Conservation (phyloP, 768 basidiomycete species). For the Boletellus sp. region DNA sequence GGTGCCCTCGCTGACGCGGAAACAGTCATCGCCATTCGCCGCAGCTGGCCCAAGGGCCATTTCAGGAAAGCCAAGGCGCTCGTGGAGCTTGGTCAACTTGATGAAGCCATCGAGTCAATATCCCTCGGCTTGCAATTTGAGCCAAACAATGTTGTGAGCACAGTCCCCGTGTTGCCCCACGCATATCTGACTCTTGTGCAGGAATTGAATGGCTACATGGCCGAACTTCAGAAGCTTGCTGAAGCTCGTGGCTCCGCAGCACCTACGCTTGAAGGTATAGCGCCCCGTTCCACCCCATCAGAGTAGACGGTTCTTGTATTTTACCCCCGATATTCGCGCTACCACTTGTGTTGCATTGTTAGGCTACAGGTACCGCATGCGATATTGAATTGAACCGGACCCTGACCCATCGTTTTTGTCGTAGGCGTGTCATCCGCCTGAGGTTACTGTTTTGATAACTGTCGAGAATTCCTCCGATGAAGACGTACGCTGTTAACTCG, state of each 20-base stretch:
- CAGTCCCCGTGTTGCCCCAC: background rate
- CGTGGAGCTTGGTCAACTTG: constrained; percentile 58
- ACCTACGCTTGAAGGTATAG: constrained; percentile 1
- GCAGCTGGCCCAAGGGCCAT: constrained; percentile 93
- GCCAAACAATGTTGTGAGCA: constrained; percentile 53
- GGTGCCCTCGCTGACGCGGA: constrained; percentile 87
- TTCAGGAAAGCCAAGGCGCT: constrained; percentile 92
- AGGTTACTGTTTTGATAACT: no score
- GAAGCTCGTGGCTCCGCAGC: constrained; percentile 6
- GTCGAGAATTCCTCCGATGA: background rate
- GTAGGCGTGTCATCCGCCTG: background rate
- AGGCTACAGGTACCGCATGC: background rate
- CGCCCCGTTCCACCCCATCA: background rate
- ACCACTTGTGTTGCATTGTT: constrained; percentile 6
- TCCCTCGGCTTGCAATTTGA: constrained; percentile 85
- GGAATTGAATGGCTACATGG: constrained; percentile 33
- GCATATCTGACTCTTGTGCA: constrained; percentile 13
- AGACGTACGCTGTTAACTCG: no score
- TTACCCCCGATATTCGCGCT: background rate
- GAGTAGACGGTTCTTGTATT: constrained; percentile 11
- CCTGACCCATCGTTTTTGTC: background rate
- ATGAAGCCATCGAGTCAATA: constrained; percentile 81
- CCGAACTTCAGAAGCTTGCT: constrained; percentile 26
- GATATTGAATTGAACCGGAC: background rate
- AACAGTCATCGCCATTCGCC: constrained; percentile 77